Conservation (phyloP, 1,284 basidiomycete genomes). For the Ceratobasidium sp. region DNA sequence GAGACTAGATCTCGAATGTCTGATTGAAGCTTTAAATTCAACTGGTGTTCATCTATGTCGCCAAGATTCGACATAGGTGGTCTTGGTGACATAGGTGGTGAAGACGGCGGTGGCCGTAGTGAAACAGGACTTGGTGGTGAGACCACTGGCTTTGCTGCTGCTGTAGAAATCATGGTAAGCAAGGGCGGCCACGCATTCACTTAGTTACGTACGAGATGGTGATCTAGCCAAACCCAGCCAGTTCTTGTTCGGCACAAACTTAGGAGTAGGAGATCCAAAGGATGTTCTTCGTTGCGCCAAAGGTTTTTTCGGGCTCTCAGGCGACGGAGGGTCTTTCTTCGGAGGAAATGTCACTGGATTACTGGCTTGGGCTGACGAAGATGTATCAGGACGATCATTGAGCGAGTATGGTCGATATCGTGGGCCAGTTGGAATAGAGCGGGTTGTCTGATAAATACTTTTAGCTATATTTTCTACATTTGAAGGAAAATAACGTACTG, state of each 20-base stretch:
- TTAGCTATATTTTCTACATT: background rate
- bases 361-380: slow-evolving; percentile 13
- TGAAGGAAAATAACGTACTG: background rate
- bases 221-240: background rate
- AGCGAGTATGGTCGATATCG: slow-evolving; percentile 38
- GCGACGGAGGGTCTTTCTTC: slow-evolving; percentile 29
- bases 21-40: slow-evolving; percentile 24
- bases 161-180: background rate
- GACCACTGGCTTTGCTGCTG: background rate
- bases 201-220: slow-evolving; percentile 20
- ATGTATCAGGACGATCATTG: slow-evolving; percentile 11
- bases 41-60: slow-evolving; percentile 11
- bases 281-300: background rate
- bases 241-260: slow-evolving; percentile 2
- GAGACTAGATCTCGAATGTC: slow-evolving; percentile 38
- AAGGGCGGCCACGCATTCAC: background rate
- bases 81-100: background rate
- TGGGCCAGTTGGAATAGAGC: slow-evolving; percentile 32
- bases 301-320: slow-evolving; percentile 10
- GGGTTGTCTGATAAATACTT: background rate
- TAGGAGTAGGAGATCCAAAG: background rate
- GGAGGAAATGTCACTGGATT: slow-evolving; percentile 31
- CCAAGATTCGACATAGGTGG: background rate
- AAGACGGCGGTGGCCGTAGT: background rate
- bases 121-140: background rate